Conservation (phyloP, 2,329 filamentous ascomycete species). For the Stagonosporopsis rhizophila region DNA sequence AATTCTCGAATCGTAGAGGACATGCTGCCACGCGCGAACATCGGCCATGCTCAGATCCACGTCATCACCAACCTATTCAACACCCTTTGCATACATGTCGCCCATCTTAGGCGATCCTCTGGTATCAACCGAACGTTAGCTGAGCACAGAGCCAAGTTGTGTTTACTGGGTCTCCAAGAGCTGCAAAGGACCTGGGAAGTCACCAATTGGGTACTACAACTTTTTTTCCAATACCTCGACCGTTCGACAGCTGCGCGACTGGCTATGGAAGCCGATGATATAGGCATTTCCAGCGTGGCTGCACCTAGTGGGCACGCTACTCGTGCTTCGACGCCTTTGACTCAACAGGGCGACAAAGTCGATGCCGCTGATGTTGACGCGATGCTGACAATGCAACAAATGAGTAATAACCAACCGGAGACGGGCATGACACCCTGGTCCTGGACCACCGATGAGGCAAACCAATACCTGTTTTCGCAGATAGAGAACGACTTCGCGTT, state of each 20-base stretch:
- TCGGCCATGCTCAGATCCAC: constrained; percentile 56
- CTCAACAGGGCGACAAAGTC: not conserved
- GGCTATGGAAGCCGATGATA: constrained; percentile 37
- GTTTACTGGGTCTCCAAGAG: constrained; percentile 57
- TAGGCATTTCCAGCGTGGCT: constrained; percentile 23
- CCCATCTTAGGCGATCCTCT: constrained; percentile 49
- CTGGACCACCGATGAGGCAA: constrained; percentile 40
- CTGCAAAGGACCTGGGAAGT: constrained; percentile 60
- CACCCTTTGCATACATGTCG: constrained; percentile 58
- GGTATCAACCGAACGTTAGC: constrained; percentile 54
- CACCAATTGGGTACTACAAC: constrained; percentile 57
- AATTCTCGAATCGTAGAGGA: constrained; percentile 59
- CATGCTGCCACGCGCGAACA: constrained; percentile 53
- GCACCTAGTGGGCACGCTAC: constrained; percentile 16
- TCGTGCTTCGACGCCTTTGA: constrained; percentile 8
- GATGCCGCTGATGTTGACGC: constrained; percentile 15
- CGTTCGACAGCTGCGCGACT: constrained; percentile 53
- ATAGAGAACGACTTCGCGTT: constrained; percentile 44
- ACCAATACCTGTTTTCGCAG: constrained; percentile 41
- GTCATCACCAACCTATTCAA: constrained; percentile 59
- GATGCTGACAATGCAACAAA: constrained; percentile 10
- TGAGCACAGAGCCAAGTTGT: constrained; percentile 58
- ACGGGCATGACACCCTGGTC: constrained; percentile 32
- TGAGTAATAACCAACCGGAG: constrained; percentile 8
- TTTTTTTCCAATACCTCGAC: constrained; percentile 59